A percentile compares a stretch with the other conserved stretches of the same genome.
These are phyloP conservation scores for Xylaria sp. DNA, from an alignment of 2,329 filamentous ascomycete genomes.

Conservation along the genomic window DNA sequence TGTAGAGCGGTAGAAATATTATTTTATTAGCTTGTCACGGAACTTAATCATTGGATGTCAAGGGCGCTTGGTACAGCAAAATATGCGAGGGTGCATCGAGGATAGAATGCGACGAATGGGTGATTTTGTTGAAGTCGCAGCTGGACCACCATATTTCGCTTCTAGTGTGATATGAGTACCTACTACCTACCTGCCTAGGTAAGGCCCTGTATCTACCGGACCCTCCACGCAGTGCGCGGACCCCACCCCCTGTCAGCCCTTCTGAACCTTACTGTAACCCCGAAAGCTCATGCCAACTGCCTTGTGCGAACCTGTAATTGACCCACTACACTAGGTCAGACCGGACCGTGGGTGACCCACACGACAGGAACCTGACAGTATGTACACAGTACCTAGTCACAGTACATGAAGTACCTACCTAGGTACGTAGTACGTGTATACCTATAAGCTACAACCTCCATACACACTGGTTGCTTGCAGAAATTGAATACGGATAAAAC, in stretches of 20 bases:
- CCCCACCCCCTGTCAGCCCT: not conserved
- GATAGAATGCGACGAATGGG: constrained; percentile 25
- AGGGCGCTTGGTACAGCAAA: not conserved
- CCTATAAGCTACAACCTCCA: too few species aligned
- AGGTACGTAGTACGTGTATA: too few species aligned
- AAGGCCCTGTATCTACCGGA: constrained; percentile 21
- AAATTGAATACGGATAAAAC: too few species aligned
- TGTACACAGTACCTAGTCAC: too few species aligned
- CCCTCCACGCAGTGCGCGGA: constrained; percentile 16
- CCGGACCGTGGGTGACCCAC: too few species aligned
- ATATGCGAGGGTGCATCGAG: constrained; percentile 21
- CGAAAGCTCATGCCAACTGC: too few species aligned
- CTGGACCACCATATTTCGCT: not conserved
- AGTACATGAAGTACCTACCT: too few species aligned
- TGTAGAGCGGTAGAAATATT: not conserved
- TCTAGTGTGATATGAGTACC: not conserved
- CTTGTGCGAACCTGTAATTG: too few species aligned
- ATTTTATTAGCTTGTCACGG: not conserved
- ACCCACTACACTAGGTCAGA: too few species aligned
- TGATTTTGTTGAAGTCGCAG: constrained; percentile 20
- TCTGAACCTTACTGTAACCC: not conserved
- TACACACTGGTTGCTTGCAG: too few species aligned
- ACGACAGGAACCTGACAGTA: too few species aligned
- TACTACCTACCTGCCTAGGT: not conserved
- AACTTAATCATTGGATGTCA: constrained; percentile 20